Percentiles rank a stretch among this genome's conserved stretches.
These are phyloP conservation scores for Colletotrichum sp. DNA, from an alignment of 2,329 filamentous ascomycete genomes.

Conservation along the genomic window DNA sequence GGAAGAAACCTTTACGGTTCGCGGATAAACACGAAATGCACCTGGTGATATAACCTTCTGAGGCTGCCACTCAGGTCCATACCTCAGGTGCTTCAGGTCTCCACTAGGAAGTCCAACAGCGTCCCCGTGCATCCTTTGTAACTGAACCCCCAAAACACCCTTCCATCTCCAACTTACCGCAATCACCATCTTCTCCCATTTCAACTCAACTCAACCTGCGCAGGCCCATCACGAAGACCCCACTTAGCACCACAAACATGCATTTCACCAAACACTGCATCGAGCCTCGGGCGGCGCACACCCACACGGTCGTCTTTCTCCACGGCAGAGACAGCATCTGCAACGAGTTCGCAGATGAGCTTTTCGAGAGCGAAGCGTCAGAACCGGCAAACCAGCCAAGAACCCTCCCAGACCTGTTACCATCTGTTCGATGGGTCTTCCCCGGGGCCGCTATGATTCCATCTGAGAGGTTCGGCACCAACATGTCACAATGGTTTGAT, in stretches of 20 bases:
- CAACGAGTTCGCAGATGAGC: conserved; percentile 41
- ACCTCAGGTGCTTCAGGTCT: neutral
- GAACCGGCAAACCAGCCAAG: conserved; percentile 19
- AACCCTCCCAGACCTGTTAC: conserved; percentile 26
- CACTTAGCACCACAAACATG: neutral
- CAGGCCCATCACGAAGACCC: neutral
- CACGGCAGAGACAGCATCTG: conserved; percentile 47
- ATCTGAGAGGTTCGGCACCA: conserved; percentile 24
- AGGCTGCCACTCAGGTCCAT: neutral
- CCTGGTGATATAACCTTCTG: neutral
- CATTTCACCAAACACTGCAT: neutral
- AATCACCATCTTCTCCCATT: neutral
- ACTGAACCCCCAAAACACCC: neutral
- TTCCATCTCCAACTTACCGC: neutral
- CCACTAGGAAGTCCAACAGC: neutral
- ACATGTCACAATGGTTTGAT: conserved; percentile 35
- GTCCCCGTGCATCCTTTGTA: neutral
- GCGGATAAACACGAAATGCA: neutral
- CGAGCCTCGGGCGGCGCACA: conserved; percentile 32
- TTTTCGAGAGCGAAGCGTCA: conserved; percentile 41
- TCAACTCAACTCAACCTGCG: neutral
- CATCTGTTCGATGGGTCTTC: conserved; percentile 33
- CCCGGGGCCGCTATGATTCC: conserved; percentile 22
- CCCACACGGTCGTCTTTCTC: conserved; percentile 50
- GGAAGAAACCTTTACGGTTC: neutral